Evolutionary conservation across 2,329 filamentous ascomycete genomes (phyloP).

Genomic region (Ramichloridium luteum): DNA sequence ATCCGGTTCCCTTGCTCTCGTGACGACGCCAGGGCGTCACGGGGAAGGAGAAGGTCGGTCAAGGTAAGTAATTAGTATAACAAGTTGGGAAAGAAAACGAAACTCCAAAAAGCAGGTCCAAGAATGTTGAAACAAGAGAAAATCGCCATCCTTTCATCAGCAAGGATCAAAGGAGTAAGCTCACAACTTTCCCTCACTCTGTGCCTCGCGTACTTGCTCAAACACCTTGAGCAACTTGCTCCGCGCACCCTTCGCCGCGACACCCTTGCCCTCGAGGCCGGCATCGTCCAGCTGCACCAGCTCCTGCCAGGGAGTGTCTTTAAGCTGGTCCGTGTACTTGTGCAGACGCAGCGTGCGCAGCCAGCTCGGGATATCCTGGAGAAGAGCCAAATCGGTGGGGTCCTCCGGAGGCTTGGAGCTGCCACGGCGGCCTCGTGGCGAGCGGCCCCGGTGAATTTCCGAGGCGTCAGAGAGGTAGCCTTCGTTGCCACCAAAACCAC

Average conservation of each 20-base stretch:
- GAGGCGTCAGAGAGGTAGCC: constrained; percentile 91
- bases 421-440: constrained; percentile 79
- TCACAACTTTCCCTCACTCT: constrained; percentile 28
- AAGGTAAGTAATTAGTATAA: no score
- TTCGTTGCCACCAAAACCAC: constrained; percentile 62
- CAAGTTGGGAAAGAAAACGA: no score
- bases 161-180: not conserved
- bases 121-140: no score
- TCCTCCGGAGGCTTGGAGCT: constrained; percentile 98
- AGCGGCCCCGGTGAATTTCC: constrained; percentile 79
- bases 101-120: no score
- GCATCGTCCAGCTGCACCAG: constrained; percentile 85
- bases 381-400: constrained; percentile 75
- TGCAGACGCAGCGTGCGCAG: constrained; percentile 85
- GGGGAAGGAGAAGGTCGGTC: no score
- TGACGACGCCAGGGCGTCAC: no score
- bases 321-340: constrained; percentile 97
- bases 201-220: constrained; percentile 71
- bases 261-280: constrained; percentile 80
- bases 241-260: constrained; percentile 85
- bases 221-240: constrained; percentile 99
- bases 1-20: no score
- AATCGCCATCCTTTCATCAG: no score
- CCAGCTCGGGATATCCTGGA: constrained; percentile 95
- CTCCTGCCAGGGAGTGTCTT: constrained; percentile 94